Conservation (phyloP, 352 stramenopile genomes). For the Pythium phragmitis region DNA sequence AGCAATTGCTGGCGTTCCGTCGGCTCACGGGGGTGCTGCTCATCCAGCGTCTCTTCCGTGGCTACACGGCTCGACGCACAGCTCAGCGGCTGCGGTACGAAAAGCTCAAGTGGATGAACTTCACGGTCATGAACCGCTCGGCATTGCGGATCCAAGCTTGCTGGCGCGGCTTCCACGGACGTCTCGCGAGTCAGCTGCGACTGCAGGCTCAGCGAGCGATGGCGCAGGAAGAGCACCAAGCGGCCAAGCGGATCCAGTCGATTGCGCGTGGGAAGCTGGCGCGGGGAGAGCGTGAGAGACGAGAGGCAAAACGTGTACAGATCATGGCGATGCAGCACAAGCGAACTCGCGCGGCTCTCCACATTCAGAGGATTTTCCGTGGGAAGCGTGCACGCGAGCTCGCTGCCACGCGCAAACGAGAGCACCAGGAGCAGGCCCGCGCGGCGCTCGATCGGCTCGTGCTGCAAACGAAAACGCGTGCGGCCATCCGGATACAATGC, state of each 20-base stretch:
- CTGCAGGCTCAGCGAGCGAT: conserved; percentile 50
- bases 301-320: conserved; percentile 29
- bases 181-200: conserved; percentile 53
- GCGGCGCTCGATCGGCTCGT: conserved; percentile 59
- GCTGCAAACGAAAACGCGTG: conserved; percentile 49
- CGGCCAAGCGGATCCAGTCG: conserved; percentile 61
- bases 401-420: conserved; percentile 33
- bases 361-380: conserved; percentile 67
- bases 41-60: conserved; percentile 67
- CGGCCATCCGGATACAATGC: conserved; percentile 73
- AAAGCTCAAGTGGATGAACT: conserved; percentile 69
- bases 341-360: conserved; percentile 39
- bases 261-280: conserved; percentile 57
- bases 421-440: conserved; percentile 48
- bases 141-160: conserved; percentile 73
- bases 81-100: conserved; percentile 56
- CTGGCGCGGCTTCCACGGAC: conserved; percentile 76
- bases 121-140: conserved; percentile 54
- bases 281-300: conserved; percentile 31
- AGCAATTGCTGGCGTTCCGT: conserved; percentile 38
- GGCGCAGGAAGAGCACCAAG: conserved; percentile 50
- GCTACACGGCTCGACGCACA: conserved; percentile 48
- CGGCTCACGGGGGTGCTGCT: conserved; percentile 45
- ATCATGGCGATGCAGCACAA: conserved; percentile 32
- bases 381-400: conserved; percentile 49